Evolutionary conservation across 2,329 filamentous ascomycete species (phyloP).

Genomic region (Berkeleyomyces rouxiae): DNA sequence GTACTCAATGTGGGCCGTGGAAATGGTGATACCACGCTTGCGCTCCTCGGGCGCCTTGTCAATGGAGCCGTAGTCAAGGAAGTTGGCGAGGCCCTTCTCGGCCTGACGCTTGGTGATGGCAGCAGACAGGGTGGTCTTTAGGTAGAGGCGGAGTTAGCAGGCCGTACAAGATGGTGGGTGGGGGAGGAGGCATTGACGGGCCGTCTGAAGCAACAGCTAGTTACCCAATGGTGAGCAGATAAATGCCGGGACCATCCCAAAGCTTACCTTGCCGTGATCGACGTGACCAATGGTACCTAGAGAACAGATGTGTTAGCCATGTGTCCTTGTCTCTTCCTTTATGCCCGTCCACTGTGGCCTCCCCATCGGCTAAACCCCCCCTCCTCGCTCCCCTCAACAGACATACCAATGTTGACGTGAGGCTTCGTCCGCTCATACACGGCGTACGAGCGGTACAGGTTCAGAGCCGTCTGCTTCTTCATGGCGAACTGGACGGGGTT

Average conservation of each 20-base stretch:
- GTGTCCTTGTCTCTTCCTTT: neutral
- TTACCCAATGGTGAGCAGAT: neutral
- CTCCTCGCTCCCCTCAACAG: neutral
- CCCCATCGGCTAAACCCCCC: neutral
- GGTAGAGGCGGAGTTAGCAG: neutral
- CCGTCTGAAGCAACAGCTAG: neutral
- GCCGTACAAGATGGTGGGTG: neutral
- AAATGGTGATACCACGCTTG: slow-evolving; percentile 99
- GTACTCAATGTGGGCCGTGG: slow-evolving; percentile 97
- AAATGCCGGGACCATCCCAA: neutral
- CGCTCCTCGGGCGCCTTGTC: slow-evolving; percentile 99
- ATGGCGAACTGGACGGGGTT: slow-evolving; percentile 63
- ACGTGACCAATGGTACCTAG: slow-evolving; percentile 94
- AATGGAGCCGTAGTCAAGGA: slow-evolving; percentile 93
- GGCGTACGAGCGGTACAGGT: slow-evolving; percentile 48
- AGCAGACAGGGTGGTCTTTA: slow-evolving; percentile 86
- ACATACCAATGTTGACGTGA: slow-evolving; percentile 88
- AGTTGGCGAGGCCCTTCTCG: slow-evolving; percentile 83
- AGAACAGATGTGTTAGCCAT: slow-evolving; percentile 15
- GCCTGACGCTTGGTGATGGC: slow-evolving; percentile 98
- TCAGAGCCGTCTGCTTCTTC: slow-evolving; percentile 45
- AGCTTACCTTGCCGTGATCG: slow-evolving; percentile 88
- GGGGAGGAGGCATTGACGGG: neutral
- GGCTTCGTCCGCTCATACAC: slow-evolving; percentile 82
- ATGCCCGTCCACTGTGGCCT: neutral